A percentile compares a stretch with the other conserved stretches of the same genome.
phyloP scores from a whole-genome alignment of 1,284 basidiomycete species.

The Melampsora americana region DNA sequence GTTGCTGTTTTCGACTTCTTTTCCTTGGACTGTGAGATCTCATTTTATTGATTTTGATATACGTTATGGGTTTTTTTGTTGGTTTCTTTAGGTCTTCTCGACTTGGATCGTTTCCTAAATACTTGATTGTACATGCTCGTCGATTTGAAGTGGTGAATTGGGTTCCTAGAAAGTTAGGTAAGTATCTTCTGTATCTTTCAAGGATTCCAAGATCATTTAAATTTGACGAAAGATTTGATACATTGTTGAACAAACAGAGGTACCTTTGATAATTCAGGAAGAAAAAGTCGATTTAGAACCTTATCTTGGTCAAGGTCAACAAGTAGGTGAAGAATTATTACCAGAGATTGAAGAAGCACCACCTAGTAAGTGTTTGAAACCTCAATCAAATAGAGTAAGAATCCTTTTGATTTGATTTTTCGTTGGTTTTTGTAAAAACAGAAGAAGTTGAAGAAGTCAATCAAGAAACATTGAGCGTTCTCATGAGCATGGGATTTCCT shows the following conservation, averaged over 20 bases:
- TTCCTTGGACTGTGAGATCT: neutral
- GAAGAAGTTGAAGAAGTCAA: constrained; percentile 61
- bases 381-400: constrained; percentile 53
- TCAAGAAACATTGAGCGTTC: constrained; percentile 66
- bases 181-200: constrained; percentile 48
- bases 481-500: constrained; percentile 86
- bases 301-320: constrained; percentile 71
- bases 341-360: constrained; percentile 60
- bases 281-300: constrained; percentile 66
- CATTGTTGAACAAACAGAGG: constrained; percentile 61
- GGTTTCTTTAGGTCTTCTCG: constrained; percentile 62
- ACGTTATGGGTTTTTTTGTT: constrained; percentile 23
- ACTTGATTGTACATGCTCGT: constrained; percentile 83
- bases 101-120: constrained; percentile 82
- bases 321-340: constrained; percentile 69
- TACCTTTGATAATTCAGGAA: constrained; percentile 74
- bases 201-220: neutral
- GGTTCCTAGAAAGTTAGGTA: constrained; percentile 91
- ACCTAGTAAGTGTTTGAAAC: constrained; percentile 47
- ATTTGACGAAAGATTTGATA: constrained; percentile 1
- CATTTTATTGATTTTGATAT: constrained; percentile 5
- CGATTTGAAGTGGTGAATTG: constrained; percentile 96
- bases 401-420: neutral
- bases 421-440: neutral
- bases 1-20: constrained; percentile 50